Conservation (phyloP, 2,329 filamentous ascomycete species). For the Drechslera avenae region DNA sequence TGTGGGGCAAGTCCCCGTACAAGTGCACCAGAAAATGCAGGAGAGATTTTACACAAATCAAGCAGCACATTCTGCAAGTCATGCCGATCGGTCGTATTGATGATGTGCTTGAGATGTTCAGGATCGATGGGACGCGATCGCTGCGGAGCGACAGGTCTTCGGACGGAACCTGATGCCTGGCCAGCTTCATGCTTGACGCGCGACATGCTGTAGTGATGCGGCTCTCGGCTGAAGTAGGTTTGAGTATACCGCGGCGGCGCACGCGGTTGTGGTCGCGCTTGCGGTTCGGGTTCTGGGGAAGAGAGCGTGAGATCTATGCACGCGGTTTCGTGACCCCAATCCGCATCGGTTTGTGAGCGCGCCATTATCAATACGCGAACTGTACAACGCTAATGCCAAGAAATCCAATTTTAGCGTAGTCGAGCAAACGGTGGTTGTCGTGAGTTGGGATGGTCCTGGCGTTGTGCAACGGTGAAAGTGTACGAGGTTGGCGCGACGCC, state of each 20-base stretch:
- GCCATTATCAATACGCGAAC: constrained; percentile 6
- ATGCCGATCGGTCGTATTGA: constrained; percentile 27
- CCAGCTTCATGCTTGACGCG: constrained; percentile 4
- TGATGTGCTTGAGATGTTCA: constrained; percentile 35
- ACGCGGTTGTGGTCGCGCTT: constrained; percentile 11
- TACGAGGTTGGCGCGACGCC: constrained; percentile 2
- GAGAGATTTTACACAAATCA: constrained; percentile 38
- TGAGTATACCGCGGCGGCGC: constrained; percentile 15
- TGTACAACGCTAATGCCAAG: background rate
- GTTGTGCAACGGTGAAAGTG: background rate
- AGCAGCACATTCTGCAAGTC: constrained; percentile 30
- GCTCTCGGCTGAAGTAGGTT: constrained; percentile 17
- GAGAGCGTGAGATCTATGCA: constrained; percentile 36
- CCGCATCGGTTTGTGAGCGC: constrained; percentile 3
- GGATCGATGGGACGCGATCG: constrained; percentile 27
- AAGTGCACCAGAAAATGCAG: constrained; percentile 40
- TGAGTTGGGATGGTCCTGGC: background rate
- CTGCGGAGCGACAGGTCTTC: constrained; percentile 2
- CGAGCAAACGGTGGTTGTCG: background rate
- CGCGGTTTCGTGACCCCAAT: constrained; percentile 16
- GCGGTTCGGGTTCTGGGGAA: constrained; percentile 27
- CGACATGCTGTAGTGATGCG: background rate
- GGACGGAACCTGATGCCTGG: background rate
- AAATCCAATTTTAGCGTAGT: background rate
- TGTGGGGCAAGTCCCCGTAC: constrained; percentile 40